Base-by-base conservation (phyloP, 1,284 basidiomycete species). In the Cryptococcus sp. region DNA sequence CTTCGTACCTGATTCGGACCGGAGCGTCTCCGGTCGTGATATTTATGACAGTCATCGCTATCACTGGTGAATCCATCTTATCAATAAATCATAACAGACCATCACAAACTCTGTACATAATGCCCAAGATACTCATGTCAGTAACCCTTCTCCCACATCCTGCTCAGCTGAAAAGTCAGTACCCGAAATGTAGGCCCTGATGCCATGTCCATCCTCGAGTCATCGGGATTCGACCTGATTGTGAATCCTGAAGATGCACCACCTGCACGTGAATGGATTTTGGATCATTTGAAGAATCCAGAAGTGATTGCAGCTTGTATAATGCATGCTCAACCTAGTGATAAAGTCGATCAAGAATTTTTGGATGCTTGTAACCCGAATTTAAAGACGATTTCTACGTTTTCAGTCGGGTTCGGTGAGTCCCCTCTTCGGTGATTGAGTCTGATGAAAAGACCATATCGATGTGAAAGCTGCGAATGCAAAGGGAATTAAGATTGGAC, bases 371-470 rank as follows among this genome's bases (percentile, higher is more conserved):
- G 87, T 84, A 63, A 61, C 33, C 38, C 50, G 67, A 67, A 62
- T 35, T 34, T 98, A 11, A 84, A 83, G 53, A 85, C 88, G 14
- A 82, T 97, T 5, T 92, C 90, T 0, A 97, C 94, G 0, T 89
- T 95, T 83, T 79, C 74, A 14, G 90, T 92, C 15, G 90, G 90
- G 42, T 89, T 87, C 71, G 90, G 90, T 90, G 64, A 59, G 81
- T 71, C 14, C 37, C 23, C 23, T 23, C 23, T 23, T 23, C 1
- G 23, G 23, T 23, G 23, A 23, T 23, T 23, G 23, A 23, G 23
- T 23, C 23, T 23, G 23, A 23, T 23, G 23, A 23, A 23, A 23
- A 90, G 94, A 98, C 62, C 95, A 98, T 66, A 82, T 93, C 49
- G 84, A 88, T 59, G 76, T 89, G 0, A 69, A 78, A 7, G 83